phyloP scores from a whole-genome alignment of 2,329 filamentous ascomycete genomes.

The Botrytis tulipae region DNA sequence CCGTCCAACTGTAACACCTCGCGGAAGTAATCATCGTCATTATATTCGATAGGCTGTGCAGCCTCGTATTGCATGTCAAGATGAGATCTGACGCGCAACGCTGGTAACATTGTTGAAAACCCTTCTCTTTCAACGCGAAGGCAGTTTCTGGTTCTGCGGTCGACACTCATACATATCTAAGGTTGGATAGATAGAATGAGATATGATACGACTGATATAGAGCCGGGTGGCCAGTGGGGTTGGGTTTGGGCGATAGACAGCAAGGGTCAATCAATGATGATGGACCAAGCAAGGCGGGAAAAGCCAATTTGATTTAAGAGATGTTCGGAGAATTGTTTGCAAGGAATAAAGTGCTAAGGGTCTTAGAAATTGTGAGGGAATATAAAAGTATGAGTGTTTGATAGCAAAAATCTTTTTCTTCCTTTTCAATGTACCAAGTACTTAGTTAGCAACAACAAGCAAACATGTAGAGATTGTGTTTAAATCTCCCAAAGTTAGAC shows the following conservation, averaged over 20 bases:
- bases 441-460: neutral
- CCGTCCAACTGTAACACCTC: constrained; percentile 36
- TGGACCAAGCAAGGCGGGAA: constrained; percentile 13
- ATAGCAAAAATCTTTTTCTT: neutral
- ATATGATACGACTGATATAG: neutral
- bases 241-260: neutral
- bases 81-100: constrained; percentile 20
- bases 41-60: constrained; percentile 26
- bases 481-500: neutral
- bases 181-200: neutral
- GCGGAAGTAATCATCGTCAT: constrained; percentile 33
- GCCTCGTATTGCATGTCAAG: constrained; percentile 19
- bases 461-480: constrained; percentile 5
- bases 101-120: constrained; percentile 18
- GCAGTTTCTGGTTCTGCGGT: constrained; percentile 10
- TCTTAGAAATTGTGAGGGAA: neutral
- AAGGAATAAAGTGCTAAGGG: constrained; percentile 1
- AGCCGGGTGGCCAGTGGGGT: neutral
- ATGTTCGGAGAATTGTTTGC: neutral
- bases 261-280: constrained; percentile 6
- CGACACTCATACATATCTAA: constrained; percentile 20
- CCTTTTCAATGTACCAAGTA: neutral
- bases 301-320: constrained; percentile 3
- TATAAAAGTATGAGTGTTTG: neutral
- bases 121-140: constrained; percentile 10